Evolutionary conservation across 495 filamentous ascomycete species (phyloP).

Genomic region (Aspergillus homomorphus): DNA sequence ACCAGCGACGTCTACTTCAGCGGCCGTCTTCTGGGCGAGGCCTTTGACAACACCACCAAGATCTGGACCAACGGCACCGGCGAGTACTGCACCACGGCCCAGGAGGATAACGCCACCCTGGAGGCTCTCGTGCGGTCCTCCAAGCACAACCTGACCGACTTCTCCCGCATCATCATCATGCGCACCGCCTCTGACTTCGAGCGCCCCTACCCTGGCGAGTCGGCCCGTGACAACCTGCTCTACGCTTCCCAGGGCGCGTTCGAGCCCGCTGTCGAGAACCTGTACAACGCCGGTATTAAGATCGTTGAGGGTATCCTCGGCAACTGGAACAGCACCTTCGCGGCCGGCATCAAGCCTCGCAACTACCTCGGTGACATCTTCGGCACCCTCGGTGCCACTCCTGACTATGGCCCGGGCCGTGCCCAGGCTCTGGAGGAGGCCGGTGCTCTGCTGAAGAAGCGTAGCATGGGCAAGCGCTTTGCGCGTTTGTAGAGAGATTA

Average conservation of each 20-base stretch:
- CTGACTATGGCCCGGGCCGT: slow-evolving; percentile 62
- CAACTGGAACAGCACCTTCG: slow-evolving; percentile 58
- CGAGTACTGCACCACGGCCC: slow-evolving; percentile 66
- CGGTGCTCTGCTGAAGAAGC: slow-evolving; percentile 28
- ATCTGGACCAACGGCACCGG: slow-evolving; percentile 67
- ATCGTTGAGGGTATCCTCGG: slow-evolving; percentile 64
- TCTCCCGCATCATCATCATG: slow-evolving; percentile 68
- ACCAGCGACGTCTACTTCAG: slow-evolving; percentile 73
- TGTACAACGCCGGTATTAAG: slow-evolving; percentile 63
- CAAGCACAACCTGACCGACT: slow-evolving; percentile 56
- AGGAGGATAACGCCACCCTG: slow-evolving; percentile 73
- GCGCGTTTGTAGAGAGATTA: not conserved
- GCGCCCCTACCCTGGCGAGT: slow-evolving; percentile 56
- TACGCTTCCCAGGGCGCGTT: slow-evolving; percentile 59
- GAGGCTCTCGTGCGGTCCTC: slow-evolving; percentile 64
- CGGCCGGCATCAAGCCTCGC: slow-evolving; percentile 53
- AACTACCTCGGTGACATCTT: slow-evolving; percentile 77
- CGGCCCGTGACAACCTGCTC: slow-evolving; percentile 54
- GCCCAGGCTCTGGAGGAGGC: slow-evolving; percentile 24
- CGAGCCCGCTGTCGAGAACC: slow-evolving; percentile 56
- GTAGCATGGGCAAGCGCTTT: slow-evolving; percentile 11
- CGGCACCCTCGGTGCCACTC: slow-evolving; percentile 60
- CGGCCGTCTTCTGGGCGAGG: slow-evolving; percentile 56
- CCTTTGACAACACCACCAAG: slow-evolving; percentile 63
- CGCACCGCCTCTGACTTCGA: slow-evolving; percentile 73